Percentiles rank a stretch among this genome's conserved stretches.
These are phyloP conservation scores for Lotus japonicus DNA, from an alignment of 306 rosid species.

Conservation along the genomic window DNA sequence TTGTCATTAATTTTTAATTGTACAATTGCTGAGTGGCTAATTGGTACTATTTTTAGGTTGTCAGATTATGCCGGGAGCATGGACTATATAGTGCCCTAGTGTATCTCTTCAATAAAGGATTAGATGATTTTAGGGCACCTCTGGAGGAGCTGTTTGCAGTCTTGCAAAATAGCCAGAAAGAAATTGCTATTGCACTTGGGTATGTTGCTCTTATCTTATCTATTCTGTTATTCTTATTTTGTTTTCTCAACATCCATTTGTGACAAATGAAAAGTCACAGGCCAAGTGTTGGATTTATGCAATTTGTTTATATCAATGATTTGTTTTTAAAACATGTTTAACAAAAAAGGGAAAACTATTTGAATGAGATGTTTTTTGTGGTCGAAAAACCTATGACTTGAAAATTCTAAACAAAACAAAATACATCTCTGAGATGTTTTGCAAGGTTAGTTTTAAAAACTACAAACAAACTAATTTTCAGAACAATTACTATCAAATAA, in stretches of 20 bases:
- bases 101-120: constrained; percentile 90
- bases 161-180: constrained; percentile 57
- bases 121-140: constrained; percentile 88
- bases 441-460: too few relatives aligned
- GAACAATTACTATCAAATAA: too few relatives aligned
- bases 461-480: too few relatives aligned
- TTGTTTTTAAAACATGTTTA: too few relatives aligned
- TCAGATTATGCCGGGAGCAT: constrained; percentile 86
- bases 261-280: background rate
- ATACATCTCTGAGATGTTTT: too few relatives aligned
- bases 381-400: too few relatives aligned
- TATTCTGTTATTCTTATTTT: background rate
- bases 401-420: too few relatives aligned
- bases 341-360: too few relatives aligned
- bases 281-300: background rate
- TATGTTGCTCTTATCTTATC: constrained; percentile 31
- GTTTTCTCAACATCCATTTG: background rate
- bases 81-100: constrained; percentile 90
- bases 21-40: constrained; percentile 8
- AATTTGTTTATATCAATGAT: background rate
- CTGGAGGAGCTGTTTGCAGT: constrained; percentile 88
- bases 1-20: constrained; percentile 14
- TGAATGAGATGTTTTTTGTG: too few relatives aligned
- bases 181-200: constrained; percentile 69
- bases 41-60: constrained; percentile 48